These are phyloP conservation scores for Trichosporon sp. DNA, from an alignment of 1,284 basidiomycete species.

Conservation along the genomic window DNA sequence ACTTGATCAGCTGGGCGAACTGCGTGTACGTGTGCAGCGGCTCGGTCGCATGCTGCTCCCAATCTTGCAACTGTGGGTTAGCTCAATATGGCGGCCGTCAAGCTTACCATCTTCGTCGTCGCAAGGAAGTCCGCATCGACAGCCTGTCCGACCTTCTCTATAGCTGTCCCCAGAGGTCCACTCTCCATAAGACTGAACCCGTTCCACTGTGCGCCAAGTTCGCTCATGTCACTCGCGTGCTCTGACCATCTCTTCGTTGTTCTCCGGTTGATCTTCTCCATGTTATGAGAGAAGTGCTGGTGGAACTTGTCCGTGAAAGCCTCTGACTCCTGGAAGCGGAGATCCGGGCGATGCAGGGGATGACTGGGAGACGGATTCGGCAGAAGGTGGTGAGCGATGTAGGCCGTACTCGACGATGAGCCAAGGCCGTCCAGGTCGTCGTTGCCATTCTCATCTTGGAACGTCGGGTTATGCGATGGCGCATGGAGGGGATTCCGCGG, in stretches of 20 bases:
- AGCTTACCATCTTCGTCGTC: constrained; percentile 72
- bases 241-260: constrained; percentile 93
- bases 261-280: constrained; percentile 93
- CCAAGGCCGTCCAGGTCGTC: constrained; percentile 30
- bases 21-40: constrained; percentile 94
- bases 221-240: constrained; percentile 81
- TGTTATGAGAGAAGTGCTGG: constrained; percentile 77
- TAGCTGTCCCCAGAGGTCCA: constrained; percentile 37
- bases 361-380: constrained; percentile 83
- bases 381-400: constrained; percentile 53
- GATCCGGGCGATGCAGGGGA: constrained; percentile 79
- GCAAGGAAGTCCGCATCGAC: constrained; percentile 90
- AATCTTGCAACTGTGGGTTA: constrained; percentile 66
- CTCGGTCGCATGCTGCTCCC: constrained; percentile 90
- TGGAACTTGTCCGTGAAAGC: constrained; percentile 95
- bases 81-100: not conserved
- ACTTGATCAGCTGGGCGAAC: constrained; percentile 91
- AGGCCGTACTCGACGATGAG: constrained; percentile 31
- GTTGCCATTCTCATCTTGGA: constrained; percentile 28
- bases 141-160: constrained; percentile 68
- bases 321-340: constrained; percentile 92
- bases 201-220: constrained; percentile 91
- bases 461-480: constrained; percentile 85
- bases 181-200: constrained; percentile 76
- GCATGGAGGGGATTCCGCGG: constrained; percentile 96